Evolutionary conservation across 2,329 filamentous ascomycete species (phyloP), one percentile per base, ranked within the genome.

Genomic region (Arthrobotrys sphaeroides): DNA sequence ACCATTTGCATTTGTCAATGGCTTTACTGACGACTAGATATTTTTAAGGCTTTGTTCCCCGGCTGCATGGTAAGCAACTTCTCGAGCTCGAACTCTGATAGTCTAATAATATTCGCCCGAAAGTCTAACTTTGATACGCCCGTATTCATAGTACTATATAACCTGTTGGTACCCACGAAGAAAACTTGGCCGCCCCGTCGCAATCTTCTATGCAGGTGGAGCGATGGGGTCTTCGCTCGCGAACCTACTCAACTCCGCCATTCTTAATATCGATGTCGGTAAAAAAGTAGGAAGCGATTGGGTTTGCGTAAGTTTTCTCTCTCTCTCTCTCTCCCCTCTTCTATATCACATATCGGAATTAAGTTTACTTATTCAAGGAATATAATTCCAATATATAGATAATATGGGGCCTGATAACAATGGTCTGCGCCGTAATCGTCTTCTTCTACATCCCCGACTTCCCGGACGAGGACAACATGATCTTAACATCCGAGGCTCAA

Each of bases 161-260:
- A 60, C 65, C 4, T 69, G 65, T 20, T 69, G 65, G 65, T 69
- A 69, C 18, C 65, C 65, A 12, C 65, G 65, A 16, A 38, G 65
- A 13, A 45, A 51, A 24, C 40, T 69, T 9, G 65, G 65, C 16
- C 65, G 40, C 43, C 53, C 65, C 0, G 31, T 69, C 5, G 40
- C 65, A 20, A 69, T 69, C 3, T 69, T 69, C n/a, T 69, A 69
- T n/a, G 31, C 65, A n/a, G 65, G 65, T 6, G 65, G 40, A 4
- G 42, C 42, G 7, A 51, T 69, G 33, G 53, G 42, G 5, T 45
- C 65, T 1, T 45, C 65, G 7, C 20, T 69, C 2, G 65, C 65
- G 18, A 69, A 69, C 9, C 65, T 69, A 18, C 5, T 69, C 0
- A 69, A 53, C 33, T 47, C 65, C 7, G 38, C 53, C 3, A 45